Conservation (phyloP, 495 filamentous ascomycete genomes). For the Hypoxylon intermedium region DNA sequence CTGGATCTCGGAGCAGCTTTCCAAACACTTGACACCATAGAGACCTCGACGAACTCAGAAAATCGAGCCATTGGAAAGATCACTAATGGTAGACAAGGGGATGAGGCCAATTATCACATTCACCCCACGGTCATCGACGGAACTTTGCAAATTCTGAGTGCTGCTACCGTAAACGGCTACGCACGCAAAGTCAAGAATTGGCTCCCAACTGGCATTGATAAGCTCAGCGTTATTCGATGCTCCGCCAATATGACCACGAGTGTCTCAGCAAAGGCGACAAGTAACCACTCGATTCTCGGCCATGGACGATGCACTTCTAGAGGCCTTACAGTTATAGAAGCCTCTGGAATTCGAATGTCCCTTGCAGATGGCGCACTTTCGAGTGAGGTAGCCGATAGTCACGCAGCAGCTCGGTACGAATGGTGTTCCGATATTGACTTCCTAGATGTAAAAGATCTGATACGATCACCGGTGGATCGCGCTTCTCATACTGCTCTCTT, state of each 20-base stretch:
- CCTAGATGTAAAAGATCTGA: slow-evolving; percentile 29
- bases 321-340: slow-evolving; percentile 20
- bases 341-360: slow-evolving; percentile 24
- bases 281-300: slow-evolving; percentile 23
- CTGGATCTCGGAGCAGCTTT: slow-evolving; percentile 6
- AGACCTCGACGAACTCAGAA: slow-evolving; percentile 25
- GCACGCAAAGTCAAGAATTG: slow-evolving; percentile 31
- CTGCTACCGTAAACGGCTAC: slow-evolving; percentile 37
- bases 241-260: slow-evolving; percentile 24
- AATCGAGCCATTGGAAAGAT: slow-evolving; percentile 35
- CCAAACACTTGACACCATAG: slow-evolving; percentile 19
- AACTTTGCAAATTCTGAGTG: slow-evolving; percentile 44
- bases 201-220: slow-evolving; percentile 42
- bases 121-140: slow-evolving; percentile 51
- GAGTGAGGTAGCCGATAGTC: slow-evolving; percentile 22
- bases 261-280: slow-evolving; percentile 18
- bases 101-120: slow-evolving; percentile 40
- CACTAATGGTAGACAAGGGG: slow-evolving; percentile 24
- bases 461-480: slow-evolving; percentile 19
- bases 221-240: slow-evolving; percentile 29
- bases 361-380: slow-evolving; percentile 31
- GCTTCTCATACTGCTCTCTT: slow-evolving; percentile 7
- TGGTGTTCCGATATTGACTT: slow-evolving; percentile 44
- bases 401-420: slow-evolving; percentile 36
- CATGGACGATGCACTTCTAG: slow-evolving; percentile 20